Evolutionary conservation across 2,329 filamentous ascomycete species (phyloP).

Genomic region (Penicillium sp.): DNA sequence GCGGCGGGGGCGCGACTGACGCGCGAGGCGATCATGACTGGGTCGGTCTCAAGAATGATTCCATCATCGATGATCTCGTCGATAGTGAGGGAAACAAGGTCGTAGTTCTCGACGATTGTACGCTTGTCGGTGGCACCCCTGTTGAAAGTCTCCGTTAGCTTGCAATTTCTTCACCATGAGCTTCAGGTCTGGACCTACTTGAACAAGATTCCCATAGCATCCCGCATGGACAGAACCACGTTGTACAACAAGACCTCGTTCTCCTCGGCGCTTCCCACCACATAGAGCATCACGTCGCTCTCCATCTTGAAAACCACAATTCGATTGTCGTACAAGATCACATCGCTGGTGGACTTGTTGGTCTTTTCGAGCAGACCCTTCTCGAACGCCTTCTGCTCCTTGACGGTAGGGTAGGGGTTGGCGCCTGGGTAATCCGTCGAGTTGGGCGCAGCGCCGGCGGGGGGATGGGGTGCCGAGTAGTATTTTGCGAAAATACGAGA

Average conservation of each 20-base stretch:
- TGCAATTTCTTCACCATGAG: not conserved
- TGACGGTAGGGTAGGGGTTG: constrained; percentile 82
- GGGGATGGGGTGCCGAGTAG: constrained; percentile 69
- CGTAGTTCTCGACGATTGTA: constrained; percentile 98
- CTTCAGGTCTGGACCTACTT: constrained; percentile 60
- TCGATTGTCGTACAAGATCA: constrained; percentile 95
- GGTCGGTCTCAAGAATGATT: constrained; percentile 95
- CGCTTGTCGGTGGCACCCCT: constrained; percentile 97
- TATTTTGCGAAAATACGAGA: constrained; percentile 93
- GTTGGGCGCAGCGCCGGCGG: constrained; percentile 58
- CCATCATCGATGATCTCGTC: constrained; percentile 96
- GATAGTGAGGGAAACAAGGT: constrained; percentile 86
- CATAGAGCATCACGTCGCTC: constrained; percentile 93
- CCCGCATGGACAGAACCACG: constrained; percentile 84
- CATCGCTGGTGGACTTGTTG: constrained; percentile 89
- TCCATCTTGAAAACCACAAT: constrained; percentile 98
- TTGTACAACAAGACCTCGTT: constrained; percentile 97
- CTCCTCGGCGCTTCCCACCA: constrained; percentile 86
- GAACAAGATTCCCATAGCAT: constrained; percentile 84
- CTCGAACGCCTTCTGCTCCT: constrained; percentile 94
- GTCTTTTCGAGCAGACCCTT: constrained; percentile 96
- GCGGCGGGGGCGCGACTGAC: constrained; percentile 89
- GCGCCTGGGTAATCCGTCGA: constrained; percentile 60
- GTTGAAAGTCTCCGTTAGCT: constrained; percentile 18
- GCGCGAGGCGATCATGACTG: constrained; percentile 85